A percentile compares a stretch with the other conserved stretches of the same genome.
Conservation (phyloP, 768 basidiomycete species). For the Pholiota conissans region DNA sequence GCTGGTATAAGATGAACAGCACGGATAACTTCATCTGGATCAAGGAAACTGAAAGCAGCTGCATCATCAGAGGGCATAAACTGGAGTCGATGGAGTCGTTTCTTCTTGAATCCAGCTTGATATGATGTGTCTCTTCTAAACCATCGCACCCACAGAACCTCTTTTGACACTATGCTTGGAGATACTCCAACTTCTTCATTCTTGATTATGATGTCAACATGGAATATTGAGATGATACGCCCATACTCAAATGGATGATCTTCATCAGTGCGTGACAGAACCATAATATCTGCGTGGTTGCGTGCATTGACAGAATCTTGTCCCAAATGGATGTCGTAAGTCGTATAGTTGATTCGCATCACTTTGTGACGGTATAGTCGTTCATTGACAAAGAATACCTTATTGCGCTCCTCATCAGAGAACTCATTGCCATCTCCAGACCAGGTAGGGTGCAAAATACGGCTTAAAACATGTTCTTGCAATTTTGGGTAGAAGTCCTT, state of each 20-base stretch:
- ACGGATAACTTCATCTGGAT: too few species aligned
- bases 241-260: slow-evolving; percentile 25
- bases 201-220: slow-evolving; percentile 10
- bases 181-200: too few species aligned
- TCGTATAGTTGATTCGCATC: slow-evolving; percentile 39
- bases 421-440: slow-evolving; percentile 19
- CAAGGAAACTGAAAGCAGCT: slow-evolving; percentile 17
- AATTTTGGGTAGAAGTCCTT: slow-evolving; percentile 16
- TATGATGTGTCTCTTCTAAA: neutral
- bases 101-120: neutral
- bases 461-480: too few species aligned
- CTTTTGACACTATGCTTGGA: neutral
- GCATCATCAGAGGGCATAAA: slow-evolving; percentile 1
- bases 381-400: neutral
- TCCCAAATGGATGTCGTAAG: slow-evolving; percentile 40
- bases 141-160: slow-evolving; percentile 7
- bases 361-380: slow-evolving; percentile 28
- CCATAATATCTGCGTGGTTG: slow-evolving; percentile 37
- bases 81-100: slow-evolving; percentile 3
- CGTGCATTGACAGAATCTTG: slow-evolving; percentile 42
- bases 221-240: slow-evolving; percentile 23
- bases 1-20: too few species aligned
- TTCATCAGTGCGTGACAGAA: slow-evolving; percentile 20
- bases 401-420: neutral
- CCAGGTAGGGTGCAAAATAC: too few species aligned